Evolutionary conservation across 1,284 basidiomycete species (phyloP), one percentile per base, ranked within the genome.

Genomic region (Cutaneotrichosporon daszewskae): DNA sequence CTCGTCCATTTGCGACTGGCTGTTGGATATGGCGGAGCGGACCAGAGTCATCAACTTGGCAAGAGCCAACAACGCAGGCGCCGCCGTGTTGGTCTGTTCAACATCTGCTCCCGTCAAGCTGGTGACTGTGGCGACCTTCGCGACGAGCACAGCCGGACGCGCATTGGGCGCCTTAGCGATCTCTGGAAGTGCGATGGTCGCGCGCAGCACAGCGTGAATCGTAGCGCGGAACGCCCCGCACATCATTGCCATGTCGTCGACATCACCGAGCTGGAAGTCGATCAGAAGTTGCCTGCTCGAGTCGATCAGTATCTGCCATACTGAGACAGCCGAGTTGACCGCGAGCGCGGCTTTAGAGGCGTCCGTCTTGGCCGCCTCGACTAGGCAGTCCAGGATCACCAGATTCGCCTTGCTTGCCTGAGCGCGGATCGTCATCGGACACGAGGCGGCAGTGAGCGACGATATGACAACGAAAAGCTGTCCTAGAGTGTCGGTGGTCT

Each of bases 281-380:
- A 54, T 49, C 2, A 69, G 50, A 12, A 55, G 48, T 33, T 66
- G 62, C 11, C 64, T 46, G n/a, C 57, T 51, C 1, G 52, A 48
- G 49, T 69, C 63, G 18, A 62, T 47, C 12, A 64, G 46, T 25
- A 62, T 51, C 34, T 60, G 58, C 62, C 66, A 69, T 12, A 54
- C 42, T 4, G 48, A 41, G 5, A 36, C 16, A 1, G 52, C 44
- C 14, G 52, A 44, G 28, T 27, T 39, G 25, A 39, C 42, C 5
- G 40, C 38, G 23, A 47, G 32, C 9, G 40, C 27, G 2, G 52
- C 40, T 13, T 36, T 37, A 11, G 28, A n/a, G 4, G 45, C 27
- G 24, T 54, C 53, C 2, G 16, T 36, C 25, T 39, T 40, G 3
- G 40, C 37, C n/a, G 36, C 17, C 3, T 41, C 41, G 2, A 48